Evolutionary conservation across 352 stramenopile genomes (phyloP).

Genomic region (Phytophthora pisi): DNA sequence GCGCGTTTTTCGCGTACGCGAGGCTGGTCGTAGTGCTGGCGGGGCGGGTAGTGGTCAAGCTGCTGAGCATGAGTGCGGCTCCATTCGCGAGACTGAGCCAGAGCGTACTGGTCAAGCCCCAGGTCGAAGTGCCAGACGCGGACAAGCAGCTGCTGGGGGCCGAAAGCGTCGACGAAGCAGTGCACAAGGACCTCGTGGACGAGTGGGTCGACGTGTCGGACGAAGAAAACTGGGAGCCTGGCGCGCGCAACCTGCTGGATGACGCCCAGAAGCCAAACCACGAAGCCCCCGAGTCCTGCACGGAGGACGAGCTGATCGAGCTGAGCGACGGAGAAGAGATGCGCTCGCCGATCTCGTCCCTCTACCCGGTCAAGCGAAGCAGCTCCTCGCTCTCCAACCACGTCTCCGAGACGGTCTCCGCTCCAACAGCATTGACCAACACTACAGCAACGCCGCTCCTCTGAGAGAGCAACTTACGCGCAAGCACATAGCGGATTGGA

Average conservation of each 20-base stretch:
- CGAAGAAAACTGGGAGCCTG: slow-evolving; percentile 34
- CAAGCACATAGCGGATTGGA: not conserved
- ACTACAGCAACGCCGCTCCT: not conserved
- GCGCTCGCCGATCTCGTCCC: slow-evolving; percentile 3
- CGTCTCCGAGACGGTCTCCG: not conserved
- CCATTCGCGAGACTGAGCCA: slow-evolving; percentile 4
- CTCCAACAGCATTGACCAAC: slow-evolving; percentile 3
- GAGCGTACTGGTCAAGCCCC: slow-evolving; percentile 17
- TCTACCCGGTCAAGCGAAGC: slow-evolving; percentile 10
- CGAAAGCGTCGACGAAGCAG: slow-evolving; percentile 13
- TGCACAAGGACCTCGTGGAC: slow-evolving; percentile 9
- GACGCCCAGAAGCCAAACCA: slow-evolving; percentile 6
- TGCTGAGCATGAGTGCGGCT: slow-evolving; percentile 18
- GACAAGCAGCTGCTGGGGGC: slow-evolving; percentile 16
- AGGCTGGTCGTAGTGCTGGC: slow-evolving; percentile 26
- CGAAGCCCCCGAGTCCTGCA: slow-evolving; percentile 6
- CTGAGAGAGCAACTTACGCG: not conserved
- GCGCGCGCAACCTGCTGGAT: slow-evolving; percentile 26
- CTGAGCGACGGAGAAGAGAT: slow-evolving; percentile 48
- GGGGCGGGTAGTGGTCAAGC: slow-evolving; percentile 13
- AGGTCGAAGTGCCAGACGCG: slow-evolving; percentile 15
- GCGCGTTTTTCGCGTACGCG: slow-evolving; percentile 30
- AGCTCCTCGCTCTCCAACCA: not conserved
- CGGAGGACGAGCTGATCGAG: slow-evolving; percentile 47
- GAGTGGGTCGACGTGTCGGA: slow-evolving; percentile 13